Evolutionary conservation across 345 rosid species (phyloP).

Genomic region (Citrus unshiu): DNA sequence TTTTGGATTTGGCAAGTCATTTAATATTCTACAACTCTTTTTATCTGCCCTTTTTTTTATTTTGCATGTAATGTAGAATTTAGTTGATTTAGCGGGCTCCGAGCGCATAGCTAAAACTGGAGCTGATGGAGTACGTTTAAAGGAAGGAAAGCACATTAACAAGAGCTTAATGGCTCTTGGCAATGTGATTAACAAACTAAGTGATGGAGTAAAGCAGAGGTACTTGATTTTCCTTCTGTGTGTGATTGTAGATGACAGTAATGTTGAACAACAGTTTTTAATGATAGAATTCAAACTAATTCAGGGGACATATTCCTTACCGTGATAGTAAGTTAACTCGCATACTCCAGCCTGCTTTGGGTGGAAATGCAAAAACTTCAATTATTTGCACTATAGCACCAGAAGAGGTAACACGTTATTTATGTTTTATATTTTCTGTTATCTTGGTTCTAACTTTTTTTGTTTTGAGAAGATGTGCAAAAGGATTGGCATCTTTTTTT

Average conservation of each 20-base stretch:
- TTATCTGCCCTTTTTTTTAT: not conserved
- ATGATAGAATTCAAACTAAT: slow-evolving; percentile 12
- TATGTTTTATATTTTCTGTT: not conserved
- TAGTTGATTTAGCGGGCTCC: slow-evolving; percentile 96
- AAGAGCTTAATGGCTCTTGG: slow-evolving; percentile 97
- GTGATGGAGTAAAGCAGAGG: slow-evolving; percentile 81
- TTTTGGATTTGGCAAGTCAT: not conserved
- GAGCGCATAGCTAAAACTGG: slow-evolving; percentile 93
- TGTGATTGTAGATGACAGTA: not conserved
- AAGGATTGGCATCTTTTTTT: not conserved
- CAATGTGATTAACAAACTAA: slow-evolving; percentile 90
- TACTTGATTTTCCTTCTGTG: slow-evolving; percentile 20
- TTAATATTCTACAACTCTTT: not conserved
- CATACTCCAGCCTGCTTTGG: slow-evolving; percentile 96
- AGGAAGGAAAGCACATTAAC: slow-evolving; percentile 92
- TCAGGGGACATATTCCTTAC: slow-evolving; percentile 92
- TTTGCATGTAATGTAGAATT: slow-evolving; percentile 47
- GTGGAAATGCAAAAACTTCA: slow-evolving; percentile 96
- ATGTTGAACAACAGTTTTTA: not conserved
- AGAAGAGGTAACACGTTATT: slow-evolving; percentile 65
- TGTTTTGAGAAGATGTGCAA: not conserved
- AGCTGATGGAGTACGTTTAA: slow-evolving; percentile 88
- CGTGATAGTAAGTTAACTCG: slow-evolving; percentile 98
- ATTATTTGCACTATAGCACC: slow-evolving; percentile 97
- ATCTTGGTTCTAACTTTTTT: not conserved